Conservation (phyloP, 495 filamentous ascomycete genomes). For the Aspergillus cavernicola region DNA sequence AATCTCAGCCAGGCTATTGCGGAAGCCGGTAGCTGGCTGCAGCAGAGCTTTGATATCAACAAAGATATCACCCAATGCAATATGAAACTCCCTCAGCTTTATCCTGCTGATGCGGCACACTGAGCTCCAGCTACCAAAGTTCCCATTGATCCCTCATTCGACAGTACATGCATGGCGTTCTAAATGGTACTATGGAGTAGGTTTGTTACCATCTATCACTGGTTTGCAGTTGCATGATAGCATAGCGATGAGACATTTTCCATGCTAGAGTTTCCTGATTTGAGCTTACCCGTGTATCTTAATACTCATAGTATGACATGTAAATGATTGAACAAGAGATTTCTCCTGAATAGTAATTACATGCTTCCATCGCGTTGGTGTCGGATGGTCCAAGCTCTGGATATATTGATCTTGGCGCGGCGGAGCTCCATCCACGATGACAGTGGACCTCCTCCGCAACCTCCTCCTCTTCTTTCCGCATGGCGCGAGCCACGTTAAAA, state of each 20-base stretch:
- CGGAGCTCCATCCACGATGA: slow-evolving; percentile 18
- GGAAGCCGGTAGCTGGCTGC: slow-evolving; percentile 44
- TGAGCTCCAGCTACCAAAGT: not conserved
- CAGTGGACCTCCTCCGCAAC: slow-evolving; percentile 2
- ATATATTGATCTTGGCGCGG: slow-evolving; percentile 14
- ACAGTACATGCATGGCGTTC: not conserved
- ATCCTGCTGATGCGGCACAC: not conserved
- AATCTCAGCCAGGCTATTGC: slow-evolving; percentile 43
- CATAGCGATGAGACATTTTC: slow-evolving; percentile 2
- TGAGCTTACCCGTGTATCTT: not conserved
- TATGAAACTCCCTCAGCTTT: slow-evolving; percentile 4
- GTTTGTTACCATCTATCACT: not conserved
- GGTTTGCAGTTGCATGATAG: not conserved
- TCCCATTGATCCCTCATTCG: not conserved
- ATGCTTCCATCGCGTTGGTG: slow-evolving; percentile 5
- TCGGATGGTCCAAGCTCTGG: slow-evolving; percentile 4
- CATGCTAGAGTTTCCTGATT: not conserved
- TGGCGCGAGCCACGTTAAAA: slow-evolving; percentile 38
- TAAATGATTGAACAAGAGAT: not conserved
- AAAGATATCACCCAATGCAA: slow-evolving; percentile 22
- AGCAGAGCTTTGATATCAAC: slow-evolving; percentile 40
- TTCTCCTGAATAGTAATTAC: too few species aligned
- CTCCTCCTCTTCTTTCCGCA: slow-evolving; percentile 22
- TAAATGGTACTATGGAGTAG: not conserved
- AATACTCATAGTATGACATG: not conserved